Conservation (phyloP, 306 rosid genomes). For the Pyrus bretschneideri region DNA sequence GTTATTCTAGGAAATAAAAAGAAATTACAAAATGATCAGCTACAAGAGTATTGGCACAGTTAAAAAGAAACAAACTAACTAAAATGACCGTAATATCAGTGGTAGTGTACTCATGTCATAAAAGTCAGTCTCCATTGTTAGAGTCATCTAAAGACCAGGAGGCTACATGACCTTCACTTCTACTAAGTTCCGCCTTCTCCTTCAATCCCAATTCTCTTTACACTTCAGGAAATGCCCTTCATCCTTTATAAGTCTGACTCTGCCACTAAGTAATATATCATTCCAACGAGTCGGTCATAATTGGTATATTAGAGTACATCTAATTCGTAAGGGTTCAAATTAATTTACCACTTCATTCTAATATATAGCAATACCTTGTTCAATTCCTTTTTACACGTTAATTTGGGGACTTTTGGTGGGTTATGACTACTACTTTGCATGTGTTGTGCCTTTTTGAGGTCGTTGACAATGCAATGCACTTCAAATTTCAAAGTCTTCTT, state of each 20-base stretch:
- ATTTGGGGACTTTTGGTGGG: not conserved
- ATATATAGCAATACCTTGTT: not conserved
- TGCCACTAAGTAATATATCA: not conserved
- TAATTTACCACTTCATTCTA: not conserved
- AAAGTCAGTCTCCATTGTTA: not conserved
- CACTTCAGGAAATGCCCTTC: not conserved
- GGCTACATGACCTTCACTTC: not conserved
- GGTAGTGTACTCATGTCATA: not conserved
- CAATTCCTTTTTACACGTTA: not conserved
- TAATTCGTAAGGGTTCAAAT: not conserved
- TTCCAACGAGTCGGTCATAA: not conserved
- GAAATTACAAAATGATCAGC: not conserved
- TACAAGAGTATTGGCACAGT: not conserved
- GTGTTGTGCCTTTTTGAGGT: not conserved
- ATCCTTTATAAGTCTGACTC: not conserved
- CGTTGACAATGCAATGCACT: constrained; percentile 7
- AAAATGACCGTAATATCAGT: not conserved
- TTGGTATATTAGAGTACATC: not conserved
- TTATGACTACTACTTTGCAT: not conserved
- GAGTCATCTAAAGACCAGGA: not conserved
- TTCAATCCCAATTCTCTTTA: not conserved
- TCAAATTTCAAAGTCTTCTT: not conserved
- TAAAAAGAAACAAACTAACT: not conserved
- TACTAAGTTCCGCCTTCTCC: not conserved
- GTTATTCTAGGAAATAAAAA: not conserved